Evolutionary conservation across 306 rosid species (phyloP).

Genomic region (Rubus parviflorus): DNA sequence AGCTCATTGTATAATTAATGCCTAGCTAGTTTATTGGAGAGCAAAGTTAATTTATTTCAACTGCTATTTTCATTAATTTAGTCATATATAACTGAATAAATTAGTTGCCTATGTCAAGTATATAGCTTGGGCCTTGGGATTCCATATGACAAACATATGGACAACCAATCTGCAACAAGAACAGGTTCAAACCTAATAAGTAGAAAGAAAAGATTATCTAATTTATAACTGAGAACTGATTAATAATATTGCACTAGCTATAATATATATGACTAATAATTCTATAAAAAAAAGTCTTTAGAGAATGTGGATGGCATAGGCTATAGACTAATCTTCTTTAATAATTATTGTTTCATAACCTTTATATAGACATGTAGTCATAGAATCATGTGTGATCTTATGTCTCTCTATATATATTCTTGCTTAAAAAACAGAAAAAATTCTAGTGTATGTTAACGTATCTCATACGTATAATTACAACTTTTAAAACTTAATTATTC

Average conservation of each 20-base stretch:
- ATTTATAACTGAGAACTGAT: background rate
- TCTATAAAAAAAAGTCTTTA: too few species aligned
- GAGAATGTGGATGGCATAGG: background rate
- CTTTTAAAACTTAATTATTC: too few species aligned
- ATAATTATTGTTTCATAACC: background rate
- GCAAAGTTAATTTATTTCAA: background rate
- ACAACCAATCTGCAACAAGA: background rate
- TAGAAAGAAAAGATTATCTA: background rate
- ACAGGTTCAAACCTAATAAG: background rate
- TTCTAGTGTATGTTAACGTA: too few species aligned
- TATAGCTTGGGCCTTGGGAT: background rate
- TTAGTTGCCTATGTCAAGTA: background rate
- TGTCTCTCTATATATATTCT: too few species aligned
- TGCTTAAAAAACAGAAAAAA: too few species aligned
- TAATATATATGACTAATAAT: too few species aligned
- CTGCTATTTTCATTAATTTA: background rate
- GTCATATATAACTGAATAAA: constrained; percentile 1
- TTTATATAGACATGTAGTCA: background rate
- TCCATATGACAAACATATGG: background rate
- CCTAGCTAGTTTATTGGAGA: background rate
- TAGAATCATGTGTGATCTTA: background rate
- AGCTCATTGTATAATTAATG: background rate
- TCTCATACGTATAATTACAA: too few species aligned
- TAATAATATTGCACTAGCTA: background rate
- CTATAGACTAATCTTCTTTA: background rate